Evolutionary conservation across 148 eudicot genomes (phyloP), one percentile per base, ranked within the genome.

Genomic region (Silene latifolia): DNA sequence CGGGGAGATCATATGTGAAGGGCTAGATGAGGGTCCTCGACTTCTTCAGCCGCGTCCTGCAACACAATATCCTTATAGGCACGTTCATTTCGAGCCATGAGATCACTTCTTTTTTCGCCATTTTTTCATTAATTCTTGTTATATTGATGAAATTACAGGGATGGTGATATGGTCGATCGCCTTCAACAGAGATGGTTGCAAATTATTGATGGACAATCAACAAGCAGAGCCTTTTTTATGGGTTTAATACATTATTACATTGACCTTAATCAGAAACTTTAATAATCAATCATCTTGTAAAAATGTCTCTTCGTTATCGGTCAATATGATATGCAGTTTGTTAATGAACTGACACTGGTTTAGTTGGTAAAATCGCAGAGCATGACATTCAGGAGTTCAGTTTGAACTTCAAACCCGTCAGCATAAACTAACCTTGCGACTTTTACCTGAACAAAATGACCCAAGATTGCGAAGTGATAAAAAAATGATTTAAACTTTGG

Each of bases 11-110:
- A 81, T 85, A 60, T 93, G 98, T 64, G 98, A 93, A 84, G 98
- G 96, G 11, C 80, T 82, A 15, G 98, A 93, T 53, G 98, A 93
- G 74, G 98, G 98, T 27, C 98, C 98, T 85, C 90, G 96, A 19
- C 72, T 87, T 67, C 76, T 78, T 71, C 83, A 79, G 20, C 80
- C 73, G 66, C 63, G 62, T 48, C 44, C 44, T 39, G 44, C 44
- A 39, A 39, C 44, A 39, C 44, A 1, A 7, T 85, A 75, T 79
- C 81, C 72, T 42, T 39, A 74, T 32, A 88, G 94, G 97, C 46
- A 35, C 44, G 46, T 18, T 23, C 6, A 64, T 19, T 27, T 32
- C 0, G 35, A 32, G 4, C 3, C 35, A 32, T 27, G 29, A 3
- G 35, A 32, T 4, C 5, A 32, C 35, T 32, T 32, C n/a, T 4